phyloP scores from a whole-genome alignment of 192 early-diverging fungal species.

The Entomortierella beljakovae region DNA sequence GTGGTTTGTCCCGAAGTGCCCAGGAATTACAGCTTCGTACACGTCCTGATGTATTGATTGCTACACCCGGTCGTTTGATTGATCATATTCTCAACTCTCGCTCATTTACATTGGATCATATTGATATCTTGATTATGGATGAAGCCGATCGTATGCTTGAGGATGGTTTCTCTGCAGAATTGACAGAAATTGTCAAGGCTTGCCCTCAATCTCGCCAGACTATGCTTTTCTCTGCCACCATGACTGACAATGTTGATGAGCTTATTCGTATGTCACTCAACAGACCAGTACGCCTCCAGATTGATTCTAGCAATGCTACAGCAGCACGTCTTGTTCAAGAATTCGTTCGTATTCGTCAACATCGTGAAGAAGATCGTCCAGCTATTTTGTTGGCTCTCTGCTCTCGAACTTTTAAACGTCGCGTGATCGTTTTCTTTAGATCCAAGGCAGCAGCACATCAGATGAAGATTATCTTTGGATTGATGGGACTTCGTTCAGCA shows the following conservation, averaged over 20 bases:
- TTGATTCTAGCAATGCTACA: conserved; percentile 86
- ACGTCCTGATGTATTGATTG: conserved; percentile 94
- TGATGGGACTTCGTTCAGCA: conserved; percentile 86
- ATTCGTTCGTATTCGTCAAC: conserved; percentile 92
- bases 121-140: conserved; percentile 98
- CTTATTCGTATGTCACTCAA: conserved; percentile 93
- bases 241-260: conserved; percentile 98
- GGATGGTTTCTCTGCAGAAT: conserved; percentile 96
- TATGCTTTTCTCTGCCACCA: conserved; percentile 99
- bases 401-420: conserved; percentile 78
- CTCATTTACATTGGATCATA: conserved; percentile 85
- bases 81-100: conserved; percentile 96
- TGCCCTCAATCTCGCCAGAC: conserved; percentile 93
- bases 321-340: conserved; percentile 88
- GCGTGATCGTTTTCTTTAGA: conserved; percentile 94
- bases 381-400: conserved; percentile 91
- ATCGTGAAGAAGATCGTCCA: conserved; percentile 87
- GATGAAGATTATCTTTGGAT: conserved; percentile 97
- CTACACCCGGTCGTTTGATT: conserved; percentile 98
- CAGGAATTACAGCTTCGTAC: conserved; percentile 91
- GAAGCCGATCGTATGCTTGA: conserved; percentile 99
- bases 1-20: conserved; percentile 85
- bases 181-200: conserved; percentile 92
- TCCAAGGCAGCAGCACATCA: conserved; percentile 96
- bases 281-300: conserved; percentile 88